Evolutionary conservation across 495 filamentous ascomycete species (phyloP), one percentile per base, ranked within the genome.

Genomic region (Patellaria atrata): DNA sequence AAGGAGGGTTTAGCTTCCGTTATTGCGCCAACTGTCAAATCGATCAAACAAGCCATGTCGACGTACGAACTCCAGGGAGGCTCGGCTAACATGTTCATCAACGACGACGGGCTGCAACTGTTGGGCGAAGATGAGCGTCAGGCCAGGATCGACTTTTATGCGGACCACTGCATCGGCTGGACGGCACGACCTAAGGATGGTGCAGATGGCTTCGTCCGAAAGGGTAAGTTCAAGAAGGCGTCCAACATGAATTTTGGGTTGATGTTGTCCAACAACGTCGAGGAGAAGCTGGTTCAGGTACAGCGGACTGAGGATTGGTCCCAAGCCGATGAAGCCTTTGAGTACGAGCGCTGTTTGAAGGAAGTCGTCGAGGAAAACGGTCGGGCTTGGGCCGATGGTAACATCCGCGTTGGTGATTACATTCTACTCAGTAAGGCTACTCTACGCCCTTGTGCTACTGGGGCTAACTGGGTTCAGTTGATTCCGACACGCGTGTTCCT

Each of bases 211-310:
- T 60, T 58, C 56, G 13, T 47, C n/a, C 51, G 56, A 18, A 52
- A 45, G 25, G 55, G 57, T 9, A 57, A 55, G 53, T 74, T 76
- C 57, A 76, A 74, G 64, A 74, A 83, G 43, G 78, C 78, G n/a
- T 79, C 74, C 18, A 84, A 84, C 61, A 84, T 84, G 79, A 84
- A 84, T 56, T 84, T 67, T 42, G 79, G 64, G 5, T 60, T 84
- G 22, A 77, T 77, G 64, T 64, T 84, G 38, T 79, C 76, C 9
- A 77, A 71, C 59, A 73, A 72, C 40, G 74, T 83, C 0, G 79
- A 84, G 52, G 76, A 81, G 13, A 73, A 68, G 45, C 63, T 83
- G 22, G 56, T 56, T 1, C 28, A 33, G 14, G 58, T 75, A 46
- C 51, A 71, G 12, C 68, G 78, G 12, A 59, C 59, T 10, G 59